These are phyloP conservation scores for Populus hybrid DNA, from an alignment of 441 rosid genomes.

Conservation along the genomic window DNA sequence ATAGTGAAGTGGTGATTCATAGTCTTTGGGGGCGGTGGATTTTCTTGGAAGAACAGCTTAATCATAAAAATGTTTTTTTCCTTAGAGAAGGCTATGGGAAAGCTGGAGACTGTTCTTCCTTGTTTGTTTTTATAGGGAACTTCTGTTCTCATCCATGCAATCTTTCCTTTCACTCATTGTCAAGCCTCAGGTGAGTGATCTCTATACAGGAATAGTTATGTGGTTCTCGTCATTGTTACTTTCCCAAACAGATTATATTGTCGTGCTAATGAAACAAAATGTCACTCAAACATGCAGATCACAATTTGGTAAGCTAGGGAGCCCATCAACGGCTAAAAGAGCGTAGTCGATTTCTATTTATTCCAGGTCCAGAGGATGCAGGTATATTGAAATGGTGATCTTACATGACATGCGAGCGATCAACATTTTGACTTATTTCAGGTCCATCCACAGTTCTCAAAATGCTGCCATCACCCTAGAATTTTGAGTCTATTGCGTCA, in stretches of 20 bases:
- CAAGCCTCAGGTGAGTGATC: conserved; percentile 65
- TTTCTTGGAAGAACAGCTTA: conserved; percentile 22
- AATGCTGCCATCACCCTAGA: too few species aligned
- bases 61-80: conserved; percentile 34
- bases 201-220: neutral
- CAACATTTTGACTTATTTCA: conserved; percentile 30
- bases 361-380: conserved; percentile 92
- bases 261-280: conserved; percentile 10
- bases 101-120: conserved; percentile 73
- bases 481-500: too few species aligned
- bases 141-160: conserved; percentile 83
- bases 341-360: conserved; percentile 69
- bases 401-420: conserved; percentile 7
- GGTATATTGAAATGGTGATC: conserved; percentile 38
- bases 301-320: conserved; percentile 79
- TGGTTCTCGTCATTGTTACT: neutral
- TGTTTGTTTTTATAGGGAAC: conserved; percentile 94
- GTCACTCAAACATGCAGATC: conserved; percentile 31
- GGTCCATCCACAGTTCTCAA: conserved; percentile 78
- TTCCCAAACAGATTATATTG: neutral
- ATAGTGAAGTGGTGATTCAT: conserved; percentile 70
- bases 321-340: conserved; percentile 68
- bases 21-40: neutral
- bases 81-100: conserved; percentile 70
- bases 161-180: conserved; percentile 69